Base-by-base conservation (phyloP, 2,329 filamentous ascomycete genomes). In the Amphichorda felina region DNA sequence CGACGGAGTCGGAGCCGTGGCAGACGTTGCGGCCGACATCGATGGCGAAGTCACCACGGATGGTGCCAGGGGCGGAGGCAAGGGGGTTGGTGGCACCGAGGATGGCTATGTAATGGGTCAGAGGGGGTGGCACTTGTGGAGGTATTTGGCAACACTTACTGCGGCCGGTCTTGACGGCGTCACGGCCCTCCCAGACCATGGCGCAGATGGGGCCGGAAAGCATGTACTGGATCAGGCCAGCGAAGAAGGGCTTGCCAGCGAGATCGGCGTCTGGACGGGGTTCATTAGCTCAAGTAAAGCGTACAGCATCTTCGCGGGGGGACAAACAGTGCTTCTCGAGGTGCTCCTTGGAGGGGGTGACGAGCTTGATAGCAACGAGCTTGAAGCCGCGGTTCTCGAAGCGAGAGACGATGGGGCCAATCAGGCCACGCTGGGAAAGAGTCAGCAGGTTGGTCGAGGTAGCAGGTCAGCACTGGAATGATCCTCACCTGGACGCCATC, bases 111-210 rank as follows among this genome's bases (percentile, higher is more conserved):
- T 15, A 4, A 9, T 10, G 14, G 15, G 34, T 30, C 22, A 9
- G 15, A 11, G 26, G 34, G n/a, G 7, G n/a, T 30, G 7, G 28
- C 28, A 9, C n/a, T 22, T 6, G 18, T 14, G 16, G 18, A 18
- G 33, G 21, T 6, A 10, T 24, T 24, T 24, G 21, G 6, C 19
- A 34, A 1, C 45, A 70, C 77, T 50, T 77, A 85, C 80, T 61
- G 61, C 91, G 89, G 67, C 91, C 91, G 52, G 88, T 95, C 84
- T 96, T 96, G 77, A 95, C 88, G 66, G 81, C 91, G 59, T 98
- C 88, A 76, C 83, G 84, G 61, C 91, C 91, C 70, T 98, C 88
- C 91, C 91, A 98, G 68, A 98, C 82, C 89, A 96, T 98, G 72
- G 91, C 91, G 74, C 76, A 82, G 72, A 98, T 89, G 63, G 91